Conservation (phyloP, 352 stramenopile genomes). For the Globisporangium takayamanum region DNA sequence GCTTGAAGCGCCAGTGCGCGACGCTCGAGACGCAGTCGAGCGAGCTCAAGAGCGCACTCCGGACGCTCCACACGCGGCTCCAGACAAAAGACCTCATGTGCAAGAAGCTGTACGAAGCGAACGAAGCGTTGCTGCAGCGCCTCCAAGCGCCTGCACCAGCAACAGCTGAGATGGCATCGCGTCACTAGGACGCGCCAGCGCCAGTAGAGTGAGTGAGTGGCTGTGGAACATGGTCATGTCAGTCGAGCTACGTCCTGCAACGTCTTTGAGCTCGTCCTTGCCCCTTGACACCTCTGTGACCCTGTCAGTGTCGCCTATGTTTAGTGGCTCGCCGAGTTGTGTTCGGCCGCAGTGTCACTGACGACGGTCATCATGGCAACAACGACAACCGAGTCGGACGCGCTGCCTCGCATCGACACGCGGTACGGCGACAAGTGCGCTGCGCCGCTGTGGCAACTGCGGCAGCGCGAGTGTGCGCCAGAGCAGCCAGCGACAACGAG, state of each 20-base stretch:
- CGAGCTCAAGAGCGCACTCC: conserved; percentile 26
- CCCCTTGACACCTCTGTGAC: too few species aligned
- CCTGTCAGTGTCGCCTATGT: too few species aligned
- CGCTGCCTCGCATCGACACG: conserved; percentile 11
- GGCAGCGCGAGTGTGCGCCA: neutral
- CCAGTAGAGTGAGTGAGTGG: too few species aligned
- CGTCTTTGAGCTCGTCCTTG: too few species aligned
- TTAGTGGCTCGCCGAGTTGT: too few species aligned
- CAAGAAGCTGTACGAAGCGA: conserved; percentile 58
- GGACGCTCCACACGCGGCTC: conserved; percentile 33
- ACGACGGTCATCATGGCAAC: neutral
- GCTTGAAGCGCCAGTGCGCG: conserved; percentile 43
- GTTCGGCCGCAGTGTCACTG: neutral
- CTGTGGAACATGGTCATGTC: neutral
- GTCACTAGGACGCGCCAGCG: neutral
- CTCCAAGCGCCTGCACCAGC: conserved; percentile 16
- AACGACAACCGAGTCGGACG: neutral
- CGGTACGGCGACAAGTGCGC: conserved; percentile 9
- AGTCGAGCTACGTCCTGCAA: too few species aligned
- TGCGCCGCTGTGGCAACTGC: conserved; percentile 4
- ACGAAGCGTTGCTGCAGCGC: conserved; percentile 47
- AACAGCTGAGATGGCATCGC: neutral
- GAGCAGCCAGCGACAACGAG: neutral
- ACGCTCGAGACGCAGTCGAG: conserved; percentile 28
- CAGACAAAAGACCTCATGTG: conserved; percentile 45